Evolutionary conservation across 129 eudicot species (phyloP), one percentile per base, ranked within the genome.

Genomic region (Flaveria linearis): DNA sequence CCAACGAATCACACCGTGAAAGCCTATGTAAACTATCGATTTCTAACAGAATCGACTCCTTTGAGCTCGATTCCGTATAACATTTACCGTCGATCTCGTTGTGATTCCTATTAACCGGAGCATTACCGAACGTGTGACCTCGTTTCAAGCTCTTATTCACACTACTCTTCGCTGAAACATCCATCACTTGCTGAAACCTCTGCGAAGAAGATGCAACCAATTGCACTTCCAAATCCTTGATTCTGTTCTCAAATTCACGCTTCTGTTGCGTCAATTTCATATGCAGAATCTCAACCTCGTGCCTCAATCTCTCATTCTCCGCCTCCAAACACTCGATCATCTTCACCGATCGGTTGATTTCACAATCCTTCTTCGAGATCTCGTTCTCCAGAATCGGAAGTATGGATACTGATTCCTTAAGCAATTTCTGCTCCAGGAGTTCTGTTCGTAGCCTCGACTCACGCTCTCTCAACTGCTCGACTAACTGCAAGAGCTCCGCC

Each of bases 381-480:
- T 87, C 90, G 7, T 68, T 82, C 62, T 93, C 98, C 15, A 93
- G 75, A 45, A 87, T 11, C 1, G 98, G 98, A 0, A 93, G 83
- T 57, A 93, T 87, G 1, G 98, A 83, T 4, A 76, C 96, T 0
- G 97, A 83, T 62, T 91, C 97, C 51, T 79, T 84, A 10, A 87
- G 80, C 2, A 93, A 79, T 71, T 93, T 93, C 28, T 87, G 92
- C 88, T 93, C 98, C 15, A 93, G 25, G 0, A 93, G 68, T 45
- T 93, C 90, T 0, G 96, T 93, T 18, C 86, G 80, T 58, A 93
- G 62, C 28, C 91, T 82, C 2, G 96, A 91, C 78, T 93, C 98
- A 0, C 93, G 73, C 9, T 88, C 97, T 0, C 93, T 81, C 58
- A 93, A 49, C 70, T 87, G 86, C 68, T 93, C 98, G 11, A 93